phyloP scores from a whole-genome alignment of 2,329 filamentous ascomycete genomes.

The Amesomyces nigricolor region DNA sequence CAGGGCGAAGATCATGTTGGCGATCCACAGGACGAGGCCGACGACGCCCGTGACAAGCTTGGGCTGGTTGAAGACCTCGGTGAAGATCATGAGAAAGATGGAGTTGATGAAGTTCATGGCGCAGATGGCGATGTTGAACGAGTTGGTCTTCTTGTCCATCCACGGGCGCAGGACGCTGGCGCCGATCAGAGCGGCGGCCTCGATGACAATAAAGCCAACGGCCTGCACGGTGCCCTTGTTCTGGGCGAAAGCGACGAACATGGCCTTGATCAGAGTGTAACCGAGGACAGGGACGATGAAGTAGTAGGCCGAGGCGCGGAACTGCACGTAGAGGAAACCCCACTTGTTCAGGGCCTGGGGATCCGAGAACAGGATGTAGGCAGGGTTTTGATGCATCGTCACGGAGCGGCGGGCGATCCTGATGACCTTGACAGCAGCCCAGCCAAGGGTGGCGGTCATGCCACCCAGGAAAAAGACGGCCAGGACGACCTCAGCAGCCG shows the following conservation, averaged over 20 bases:
- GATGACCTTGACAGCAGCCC: constrained; percentile 87
- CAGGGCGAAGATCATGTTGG: constrained; percentile 78
- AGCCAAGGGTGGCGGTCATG: constrained; percentile 69
- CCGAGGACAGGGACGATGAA: constrained; percentile 76
- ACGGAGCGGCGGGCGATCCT: constrained; percentile 83
- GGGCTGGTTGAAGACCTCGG: constrained; percentile 77
- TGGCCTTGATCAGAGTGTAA: constrained; percentile 79
- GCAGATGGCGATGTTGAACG: constrained; percentile 90
- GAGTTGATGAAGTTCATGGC: constrained; percentile 86
- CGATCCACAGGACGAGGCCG: constrained; percentile 81
- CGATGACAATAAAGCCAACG: constrained; percentile 75
- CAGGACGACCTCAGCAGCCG: constrained; percentile 76
- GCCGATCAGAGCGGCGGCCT: constrained; percentile 69
- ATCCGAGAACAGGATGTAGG: constrained; percentile 94
- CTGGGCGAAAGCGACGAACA: constrained; percentile 83
- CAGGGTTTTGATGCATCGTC: constrained; percentile 88
- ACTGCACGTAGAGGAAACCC: constrained; percentile 97
- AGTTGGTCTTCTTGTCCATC: constrained; percentile 99
- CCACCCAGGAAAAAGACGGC: constrained; percentile 85
- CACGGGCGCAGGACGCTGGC: constrained; percentile 80
- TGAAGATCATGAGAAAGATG: constrained; percentile 85
- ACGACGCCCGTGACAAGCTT: constrained; percentile 79
- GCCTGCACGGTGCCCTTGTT: constrained; percentile 66
- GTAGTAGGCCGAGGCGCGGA: constrained; percentile 92
- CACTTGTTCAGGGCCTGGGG: constrained; percentile 93